phyloP scores from a whole-genome alignment of 202 grass and related monocot genomes.

The Musa balbisiana region DNA sequence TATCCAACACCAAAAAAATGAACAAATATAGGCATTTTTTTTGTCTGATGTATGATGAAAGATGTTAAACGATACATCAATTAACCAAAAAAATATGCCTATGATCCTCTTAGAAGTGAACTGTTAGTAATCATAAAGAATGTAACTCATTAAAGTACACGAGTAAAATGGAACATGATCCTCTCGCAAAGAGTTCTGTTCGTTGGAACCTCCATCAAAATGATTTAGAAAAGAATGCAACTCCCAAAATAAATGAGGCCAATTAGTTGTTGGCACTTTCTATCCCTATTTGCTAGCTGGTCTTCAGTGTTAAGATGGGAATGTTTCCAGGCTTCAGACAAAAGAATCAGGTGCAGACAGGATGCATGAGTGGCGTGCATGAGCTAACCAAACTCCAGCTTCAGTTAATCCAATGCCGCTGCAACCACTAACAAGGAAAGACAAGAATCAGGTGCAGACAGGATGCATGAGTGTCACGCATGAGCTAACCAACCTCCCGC shows the following conservation, averaged over 20 bases:
- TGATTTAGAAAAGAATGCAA: constrained; percentile 4
- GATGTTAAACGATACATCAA: no score
- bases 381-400: background rate
- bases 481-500: background rate
- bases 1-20: no score
- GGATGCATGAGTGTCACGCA: no score
- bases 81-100: no score
- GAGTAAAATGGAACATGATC: background rate
- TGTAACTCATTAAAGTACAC: no score
- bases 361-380: background rate
- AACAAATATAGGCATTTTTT: no score
- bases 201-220: background rate
- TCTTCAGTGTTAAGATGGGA: background rate
- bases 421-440: no score
- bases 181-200: background rate
- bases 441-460: no score
- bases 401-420: background rate
- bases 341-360: background rate
- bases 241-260: background rate
- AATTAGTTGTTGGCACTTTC: background rate
- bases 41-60: no score
- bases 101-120: no score
- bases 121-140: no score
- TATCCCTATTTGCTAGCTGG: background rate
- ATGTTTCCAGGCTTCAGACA: background rate